A percentile compares a stretch with the other conserved stretches of the same genome.
Conservation (phyloP, 169 alveolate species). For the Plasmodium relictum region DNA sequence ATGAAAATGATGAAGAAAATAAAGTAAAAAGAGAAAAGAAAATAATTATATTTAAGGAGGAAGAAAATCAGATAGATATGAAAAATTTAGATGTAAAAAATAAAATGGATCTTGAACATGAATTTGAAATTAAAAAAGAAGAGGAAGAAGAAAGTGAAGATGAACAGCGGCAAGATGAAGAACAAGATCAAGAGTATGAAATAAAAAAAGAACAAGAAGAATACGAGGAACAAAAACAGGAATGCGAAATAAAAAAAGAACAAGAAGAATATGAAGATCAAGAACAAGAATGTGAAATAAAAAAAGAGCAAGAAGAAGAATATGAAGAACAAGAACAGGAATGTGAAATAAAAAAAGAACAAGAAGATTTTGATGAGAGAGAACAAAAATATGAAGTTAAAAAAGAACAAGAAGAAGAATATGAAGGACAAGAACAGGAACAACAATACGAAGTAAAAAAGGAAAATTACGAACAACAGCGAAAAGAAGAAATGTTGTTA, state of each 20-base stretch:
- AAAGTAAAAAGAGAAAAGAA: neutral
- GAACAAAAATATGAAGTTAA: neutral
- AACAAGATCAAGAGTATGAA: conserved; percentile 31
- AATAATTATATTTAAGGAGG: neutral
- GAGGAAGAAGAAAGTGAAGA: neutral
- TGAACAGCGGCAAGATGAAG: conserved; percentile 1
- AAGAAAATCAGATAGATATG: neutral
- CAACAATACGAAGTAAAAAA: neutral
- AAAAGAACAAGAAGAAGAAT: neutral
- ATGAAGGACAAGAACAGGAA: neutral
- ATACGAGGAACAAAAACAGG: conserved; percentile 16
- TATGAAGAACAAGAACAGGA: neutral
- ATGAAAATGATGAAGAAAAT: neutral
- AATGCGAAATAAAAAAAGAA: neutral
- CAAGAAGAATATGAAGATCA: neutral
- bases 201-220: conserved; percentile 4
- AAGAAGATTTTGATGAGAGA: neutral
- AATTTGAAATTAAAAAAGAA: conserved; percentile 14
- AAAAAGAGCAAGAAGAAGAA: neutral
- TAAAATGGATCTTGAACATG: neutral
- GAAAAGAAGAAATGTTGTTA: neutral
- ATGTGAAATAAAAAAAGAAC: conserved; percentile 1
- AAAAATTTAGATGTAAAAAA: neutral
- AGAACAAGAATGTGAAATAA: neutral
- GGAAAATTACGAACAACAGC: neutral